Evolutionary conservation across 1,284 basidiomycete species (phyloP), one percentile per base, ranked within the genome.

Genomic region (Melampsora americana): DNA sequence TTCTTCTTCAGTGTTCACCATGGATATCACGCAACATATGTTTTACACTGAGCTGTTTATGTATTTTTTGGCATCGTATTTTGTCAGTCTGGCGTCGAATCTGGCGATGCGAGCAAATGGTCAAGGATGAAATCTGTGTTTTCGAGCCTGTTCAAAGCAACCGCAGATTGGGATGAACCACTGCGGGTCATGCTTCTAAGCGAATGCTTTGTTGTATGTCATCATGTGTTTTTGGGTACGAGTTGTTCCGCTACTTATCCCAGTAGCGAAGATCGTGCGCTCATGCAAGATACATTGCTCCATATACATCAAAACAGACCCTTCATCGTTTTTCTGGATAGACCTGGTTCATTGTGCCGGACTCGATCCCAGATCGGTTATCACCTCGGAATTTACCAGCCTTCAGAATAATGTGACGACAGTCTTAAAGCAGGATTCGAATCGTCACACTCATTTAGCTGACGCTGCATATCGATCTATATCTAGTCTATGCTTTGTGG

Each of bases 401-500:
- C 84, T 95, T 46, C 84, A 87, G 4, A 95, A 95, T 82, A 93
- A 95, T 81, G 88, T 88, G 3, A 35, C 59, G 61, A 46, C 59
- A 26, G 61, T 66, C 16, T 44, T 69, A 39, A 9, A 26, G 0
- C 30, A 26, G 23, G 28, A 23, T 46, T 62, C 73, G 16, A 14
- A 50, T 23, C 65, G 42, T 11, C 26, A 42, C 32, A 61, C 35
- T 30, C 44, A 56, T 26, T 66, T 71, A 23, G 60, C n/a, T 44
- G 67, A 77, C 42, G 92, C 92, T 2, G 88, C 89, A 42, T 91
- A 90, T 81, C 85, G 86, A n/a, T 88, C 92, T 5, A 84, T 91
- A 18, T 88, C 88, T 5, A 93, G 92, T 0, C 81, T 95, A 35
- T 86, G 88, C 0, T 93, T 96, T 79, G 87, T 96, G 23, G 87